Base-by-base conservation (phyloP, 345 rosid genomes). In the Salix dunnii region DNA sequence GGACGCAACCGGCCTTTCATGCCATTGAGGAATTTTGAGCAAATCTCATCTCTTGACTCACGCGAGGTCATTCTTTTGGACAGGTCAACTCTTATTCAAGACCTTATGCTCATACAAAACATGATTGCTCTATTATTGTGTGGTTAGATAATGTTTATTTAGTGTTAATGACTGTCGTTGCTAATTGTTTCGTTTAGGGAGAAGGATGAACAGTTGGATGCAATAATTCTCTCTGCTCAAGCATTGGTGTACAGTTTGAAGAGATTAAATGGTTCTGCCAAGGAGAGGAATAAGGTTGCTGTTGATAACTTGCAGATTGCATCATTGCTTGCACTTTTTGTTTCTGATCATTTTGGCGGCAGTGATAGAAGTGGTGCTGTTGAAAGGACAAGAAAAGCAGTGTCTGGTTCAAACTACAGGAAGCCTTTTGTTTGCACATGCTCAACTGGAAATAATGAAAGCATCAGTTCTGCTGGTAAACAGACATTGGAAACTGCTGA, bases 261-360 rank as follows among this genome's bases (percentile, higher is more conserved):
- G 94, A 81, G 80, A 65, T 76, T 79, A 77, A 87, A 84, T 76
- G 78, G 84, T 74, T 82, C 81, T 80, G 43, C 84, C 70, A 77
- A 86, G 81, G 92, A 86, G 72, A 68, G 74, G 77, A 84, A 80
- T 73, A 69, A 76, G 81, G 80, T 53, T 75, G 74, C 73, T 61
- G 74, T 79, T 64, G 89, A 88, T 82, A 85, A 86, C 87, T 79
- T 90, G 80, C 97, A 87, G 67, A 73, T 88, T 72, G 95, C 88
- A 43, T 90, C 92, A 30, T 81, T 86, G 89, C 98, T 96, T 72
- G 95, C 99, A 13, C 92, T 96, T 77, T 92, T 96, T 81, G 97
- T 93, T 30, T 96, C 99, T 0, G 97, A 96, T 85, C 99, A 93
- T 87, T 96, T 93, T 90, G 99, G 99, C 74, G 98, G 99, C 60